phyloP scores from a whole-genome alignment of 2,329 filamentous ascomycete genomes.

The Meredithiella fracta region DNA sequence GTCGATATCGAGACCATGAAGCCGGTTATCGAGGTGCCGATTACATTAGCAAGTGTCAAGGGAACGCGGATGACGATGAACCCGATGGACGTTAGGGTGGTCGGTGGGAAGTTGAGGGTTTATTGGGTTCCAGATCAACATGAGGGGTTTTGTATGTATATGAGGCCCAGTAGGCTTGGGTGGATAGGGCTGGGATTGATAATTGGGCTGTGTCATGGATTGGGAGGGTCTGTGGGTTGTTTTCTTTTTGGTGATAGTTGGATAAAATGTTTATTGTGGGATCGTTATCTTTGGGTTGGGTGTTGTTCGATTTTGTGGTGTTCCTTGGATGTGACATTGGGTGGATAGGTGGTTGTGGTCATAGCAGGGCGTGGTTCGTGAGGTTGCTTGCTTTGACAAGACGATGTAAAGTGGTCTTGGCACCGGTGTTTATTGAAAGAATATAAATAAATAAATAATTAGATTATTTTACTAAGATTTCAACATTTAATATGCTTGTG shows the following conservation, averaged over 20 bases:
- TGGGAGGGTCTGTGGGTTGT: background rate
- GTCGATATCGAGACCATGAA: slow-evolving; percentile 30
- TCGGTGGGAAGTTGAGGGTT: slow-evolving; percentile 28
- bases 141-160: slow-evolving; percentile 31
- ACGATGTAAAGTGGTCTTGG: too few species aligned
- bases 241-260: too few species aligned
- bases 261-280: too few species aligned
- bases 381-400: too few species aligned
- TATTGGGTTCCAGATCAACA: slow-evolving; percentile 32
- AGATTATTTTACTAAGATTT: too few species aligned
- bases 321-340: too few species aligned
- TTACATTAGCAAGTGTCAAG: slow-evolving; percentile 25
- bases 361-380: too few species aligned
- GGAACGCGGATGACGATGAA: slow-evolving; percentile 30
- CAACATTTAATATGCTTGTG: too few species aligned
- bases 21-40: slow-evolving; percentile 29
- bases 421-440: too few species aligned
- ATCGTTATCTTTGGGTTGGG: too few species aligned
- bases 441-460: too few species aligned
- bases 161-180: slow-evolving; percentile 21
- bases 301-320: background rate
- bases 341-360: too few species aligned
- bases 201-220: background rate
- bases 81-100: slow-evolving; percentile 29
- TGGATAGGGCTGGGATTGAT: background rate